Evolutionary conservation across 805 yeast genomes (phyloP).

Genomic region (Metschnikowia rubicola): DNA sequence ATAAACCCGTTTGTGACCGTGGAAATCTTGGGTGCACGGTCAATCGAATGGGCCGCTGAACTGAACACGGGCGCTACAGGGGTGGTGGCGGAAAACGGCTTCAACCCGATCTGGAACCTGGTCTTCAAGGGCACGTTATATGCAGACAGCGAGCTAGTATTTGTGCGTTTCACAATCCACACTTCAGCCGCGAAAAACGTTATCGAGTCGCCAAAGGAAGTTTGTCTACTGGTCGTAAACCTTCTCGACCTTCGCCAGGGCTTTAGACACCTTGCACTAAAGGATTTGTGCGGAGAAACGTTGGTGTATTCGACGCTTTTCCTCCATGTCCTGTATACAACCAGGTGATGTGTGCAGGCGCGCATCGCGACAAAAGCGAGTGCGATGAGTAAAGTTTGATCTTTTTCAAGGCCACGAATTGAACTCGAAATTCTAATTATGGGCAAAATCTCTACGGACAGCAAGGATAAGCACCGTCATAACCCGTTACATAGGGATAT

Average conservation of each 20-base stretch:
- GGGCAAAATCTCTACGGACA: constrained; percentile 60
- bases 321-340: constrained; percentile 31
- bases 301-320: constrained; percentile 50
- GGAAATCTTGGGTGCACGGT: constrained; percentile 51
- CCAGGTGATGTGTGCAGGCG: too few relatives aligned
- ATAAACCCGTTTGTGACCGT: constrained; percentile 58
- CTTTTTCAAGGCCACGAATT: too few relatives aligned
- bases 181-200: constrained; percentile 22
- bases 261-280: constrained; percentile 75
- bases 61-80: constrained; percentile 11
- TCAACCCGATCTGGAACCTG: constrained; percentile 81
- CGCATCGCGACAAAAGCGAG: too few relatives aligned
- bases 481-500: constrained; percentile 79
- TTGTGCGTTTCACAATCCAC: constrained; percentile 52
- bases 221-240: constrained; percentile 62
- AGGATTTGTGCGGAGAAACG: constrained; percentile 79
- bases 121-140: constrained; percentile 41
- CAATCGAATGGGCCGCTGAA: constrained; percentile 22
- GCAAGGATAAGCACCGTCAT: constrained; percentile 63
- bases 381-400: too few relatives aligned
- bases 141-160: constrained; percentile 45
- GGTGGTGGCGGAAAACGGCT: constrained; percentile 65
- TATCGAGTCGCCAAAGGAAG: constrained; percentile 24
- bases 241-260: constrained; percentile 69
- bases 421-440: constrained; percentile 27